Evolutionary conservation across 192 early-diverging fungal genomes (phyloP).

Genomic region (Dissophora ornata): DNA sequence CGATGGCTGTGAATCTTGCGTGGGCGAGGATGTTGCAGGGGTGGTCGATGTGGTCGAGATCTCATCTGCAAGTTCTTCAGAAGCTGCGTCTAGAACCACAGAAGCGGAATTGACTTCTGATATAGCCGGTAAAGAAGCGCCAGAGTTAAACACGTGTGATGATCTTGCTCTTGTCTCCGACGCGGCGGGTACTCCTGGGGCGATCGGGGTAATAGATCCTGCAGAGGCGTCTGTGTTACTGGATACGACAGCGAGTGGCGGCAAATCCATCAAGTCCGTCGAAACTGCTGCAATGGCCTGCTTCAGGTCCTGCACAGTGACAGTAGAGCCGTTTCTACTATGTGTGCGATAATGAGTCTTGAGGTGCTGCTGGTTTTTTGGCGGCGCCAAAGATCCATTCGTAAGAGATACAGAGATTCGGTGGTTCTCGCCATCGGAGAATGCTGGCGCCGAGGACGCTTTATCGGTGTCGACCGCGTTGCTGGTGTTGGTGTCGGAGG

Average conservation of each 20-base stretch:
- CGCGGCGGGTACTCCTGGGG: neutral
- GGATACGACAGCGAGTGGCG: slow-evolving; percentile 11
- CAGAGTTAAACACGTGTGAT: too few relatives aligned
- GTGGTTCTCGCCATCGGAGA: slow-evolving; percentile 1
- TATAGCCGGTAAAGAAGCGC: too few relatives aligned
- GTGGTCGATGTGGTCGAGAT: too few relatives aligned
- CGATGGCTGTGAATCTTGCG: neutral
- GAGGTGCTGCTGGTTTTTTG: slow-evolving; percentile 40
- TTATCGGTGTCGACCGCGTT: neutral
- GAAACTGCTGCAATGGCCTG: slow-evolving; percentile 49
- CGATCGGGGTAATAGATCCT: neutral
- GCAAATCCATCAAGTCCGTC: slow-evolving; percentile 33
- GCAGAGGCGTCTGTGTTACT: neutral
- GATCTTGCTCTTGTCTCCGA: neutral
- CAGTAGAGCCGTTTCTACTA: slow-evolving; percentile 48
- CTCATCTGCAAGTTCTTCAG: too few relatives aligned
- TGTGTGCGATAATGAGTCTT: slow-evolving; percentile 54
- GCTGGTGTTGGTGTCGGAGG: neutral
- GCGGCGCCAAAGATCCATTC: slow-evolving; percentile 23
- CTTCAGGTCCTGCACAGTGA: slow-evolving; percentile 51
- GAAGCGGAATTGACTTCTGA: too few relatives aligned
- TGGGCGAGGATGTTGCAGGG: neutral
- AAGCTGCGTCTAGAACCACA: too few relatives aligned
- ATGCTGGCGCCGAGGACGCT: too few relatives aligned
- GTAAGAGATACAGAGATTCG: slow-evolving; percentile 5